A percentile compares a stretch with the other conserved stretches of the same genome.
These are phyloP conservation scores for Furcasterigmium furcatum DNA, from an alignment of 2,329 filamentous ascomycete species.

Conservation along the genomic window DNA sequence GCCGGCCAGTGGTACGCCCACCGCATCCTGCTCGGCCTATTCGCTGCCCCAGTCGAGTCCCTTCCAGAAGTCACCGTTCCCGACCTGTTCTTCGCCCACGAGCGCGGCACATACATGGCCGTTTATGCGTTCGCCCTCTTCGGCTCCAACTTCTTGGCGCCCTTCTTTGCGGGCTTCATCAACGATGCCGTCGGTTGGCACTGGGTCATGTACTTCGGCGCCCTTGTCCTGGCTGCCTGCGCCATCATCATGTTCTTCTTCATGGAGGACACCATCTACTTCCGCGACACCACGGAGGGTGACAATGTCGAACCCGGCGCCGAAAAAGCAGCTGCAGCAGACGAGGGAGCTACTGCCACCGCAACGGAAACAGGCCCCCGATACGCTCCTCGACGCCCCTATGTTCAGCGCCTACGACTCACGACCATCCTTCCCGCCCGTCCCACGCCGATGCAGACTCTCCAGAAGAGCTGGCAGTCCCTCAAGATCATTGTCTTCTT, in stretches of 20 bases:
- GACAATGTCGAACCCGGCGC: too few relatives aligned
- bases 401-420: constrained; percentile 16
- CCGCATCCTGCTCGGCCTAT: constrained; percentile 21
- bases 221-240: constrained; percentile 46
- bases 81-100: constrained; percentile 21
- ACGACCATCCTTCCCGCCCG: constrained; percentile 30
- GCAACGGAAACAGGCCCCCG: neutral
- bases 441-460: constrained; percentile 18
- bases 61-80: constrained; percentile 22
- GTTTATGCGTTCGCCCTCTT: constrained; percentile 22
- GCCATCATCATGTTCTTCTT: constrained; percentile 54
- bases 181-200: constrained; percentile 23
- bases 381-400: constrained; percentile 7
- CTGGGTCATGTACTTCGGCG: constrained; percentile 31
- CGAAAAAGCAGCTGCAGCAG: too few relatives aligned
- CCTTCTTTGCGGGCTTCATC: constrained; percentile 28
- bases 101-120: constrained; percentile 21
- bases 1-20: constrained; percentile 20
- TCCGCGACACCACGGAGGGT: constrained; percentile 24
- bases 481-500: neutral
- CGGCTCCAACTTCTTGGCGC: constrained; percentile 23
- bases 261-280: constrained; percentile 59
- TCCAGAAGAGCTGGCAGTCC: too few relatives aligned
- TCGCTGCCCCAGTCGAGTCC: constrained; percentile 23
- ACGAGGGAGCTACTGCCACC: neutral